These are phyloP conservation scores for Xylaria digitata DNA, from an alignment of 2,329 filamentous ascomycete genomes.

Conservation along the genomic window DNA sequence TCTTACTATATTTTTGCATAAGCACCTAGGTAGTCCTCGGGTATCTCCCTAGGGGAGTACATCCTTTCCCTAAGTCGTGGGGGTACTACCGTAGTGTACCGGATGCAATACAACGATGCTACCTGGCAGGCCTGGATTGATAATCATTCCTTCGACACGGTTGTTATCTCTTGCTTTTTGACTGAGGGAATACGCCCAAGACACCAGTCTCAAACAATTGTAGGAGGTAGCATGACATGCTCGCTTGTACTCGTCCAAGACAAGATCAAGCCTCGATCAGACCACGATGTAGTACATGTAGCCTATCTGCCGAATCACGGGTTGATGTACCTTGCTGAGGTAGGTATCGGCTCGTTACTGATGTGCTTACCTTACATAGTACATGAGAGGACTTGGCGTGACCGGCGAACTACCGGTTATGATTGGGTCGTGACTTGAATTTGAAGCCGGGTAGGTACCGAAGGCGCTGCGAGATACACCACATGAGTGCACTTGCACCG, in stretches of 20 bases:
- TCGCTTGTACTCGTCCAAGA: slow-evolving; percentile 17
- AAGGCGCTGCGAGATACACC: no score
- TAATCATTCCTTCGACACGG: slow-evolving; percentile 15
- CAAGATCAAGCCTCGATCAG: slow-evolving; percentile 19
- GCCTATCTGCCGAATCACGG: not conserved
- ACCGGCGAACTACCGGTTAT: slow-evolving; percentile 4
- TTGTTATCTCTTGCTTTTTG: slow-evolving; percentile 6
- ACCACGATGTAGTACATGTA: not conserved
- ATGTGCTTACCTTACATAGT: slow-evolving; percentile 28
- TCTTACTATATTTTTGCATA: no score
- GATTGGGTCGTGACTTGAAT: slow-evolving; percentile 1
- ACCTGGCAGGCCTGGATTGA: slow-evolving; percentile 7
- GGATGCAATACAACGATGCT: slow-evolving; percentile 9
- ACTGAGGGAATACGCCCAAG: slow-evolving; percentile 12
- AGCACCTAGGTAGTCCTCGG: not conserved
- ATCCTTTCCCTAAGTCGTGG: slow-evolving; percentile 8
- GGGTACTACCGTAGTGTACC: slow-evolving; percentile 2
- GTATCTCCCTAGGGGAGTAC: not conserved
- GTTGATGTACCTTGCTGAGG: slow-evolving; percentile 1
- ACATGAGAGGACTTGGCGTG: slow-evolving; percentile 7
- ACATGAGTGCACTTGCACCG: no score
- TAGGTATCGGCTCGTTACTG: slow-evolving; percentile 5
- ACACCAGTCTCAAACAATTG: slow-evolving; percentile 21
- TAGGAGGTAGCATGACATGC: slow-evolving; percentile 9
- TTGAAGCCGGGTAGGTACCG: no score